Conservation (phyloP, 2,329 filamentous ascomycete genomes). For the Trichoderma sp. region DNA sequence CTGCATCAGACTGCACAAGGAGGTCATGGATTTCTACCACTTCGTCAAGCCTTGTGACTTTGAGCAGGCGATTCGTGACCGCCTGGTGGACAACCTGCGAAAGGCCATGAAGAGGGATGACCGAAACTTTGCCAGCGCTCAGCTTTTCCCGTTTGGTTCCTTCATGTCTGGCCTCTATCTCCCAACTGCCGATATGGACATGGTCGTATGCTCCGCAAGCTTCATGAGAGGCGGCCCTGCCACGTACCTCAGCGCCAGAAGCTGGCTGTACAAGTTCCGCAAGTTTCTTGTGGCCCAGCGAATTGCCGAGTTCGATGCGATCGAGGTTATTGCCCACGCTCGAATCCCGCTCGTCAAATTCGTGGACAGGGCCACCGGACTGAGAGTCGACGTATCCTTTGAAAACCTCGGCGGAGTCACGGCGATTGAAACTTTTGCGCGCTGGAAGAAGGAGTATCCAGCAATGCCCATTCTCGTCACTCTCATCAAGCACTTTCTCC, state of each 20-base stretch:
- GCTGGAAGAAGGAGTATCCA: conserved; percentile 79
- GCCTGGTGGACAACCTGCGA: conserved; percentile 71
- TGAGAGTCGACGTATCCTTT: conserved; percentile 92
- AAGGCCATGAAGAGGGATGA: conserved; percentile 53
- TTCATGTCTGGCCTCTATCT: conserved; percentile 79
- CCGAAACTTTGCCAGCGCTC: conserved; percentile 57
- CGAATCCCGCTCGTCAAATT: conserved; percentile 94
- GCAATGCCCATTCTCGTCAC: conserved; percentile 85
- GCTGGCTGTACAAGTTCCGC: conserved; percentile 63
- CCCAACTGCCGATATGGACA: conserved; percentile 84
- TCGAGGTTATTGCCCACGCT: conserved; percentile 71
- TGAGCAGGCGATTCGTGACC: conserved; percentile 72
- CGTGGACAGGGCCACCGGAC: conserved; percentile 71
- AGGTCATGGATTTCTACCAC: conserved; percentile 86
- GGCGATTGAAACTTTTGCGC: conserved; percentile 77
- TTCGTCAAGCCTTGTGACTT: conserved; percentile 76
- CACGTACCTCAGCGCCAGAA: conserved; percentile 51
- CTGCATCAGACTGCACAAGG: conserved; percentile 72
- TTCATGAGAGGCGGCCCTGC: conserved; percentile 57
- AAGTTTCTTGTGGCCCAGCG: conserved; percentile 56
- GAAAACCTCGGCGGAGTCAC: conserved; percentile 82
- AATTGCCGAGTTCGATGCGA: conserved; percentile 58
- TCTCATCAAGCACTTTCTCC: conserved; percentile 87
- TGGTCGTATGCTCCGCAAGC: conserved; percentile 70
- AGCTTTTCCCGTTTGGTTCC: conserved; percentile 82